A percentile compares a stretch with the other conserved stretches of the same genome.
Conservation (phyloP, 306 rosid species). For the Cucumis hystrix region DNA sequence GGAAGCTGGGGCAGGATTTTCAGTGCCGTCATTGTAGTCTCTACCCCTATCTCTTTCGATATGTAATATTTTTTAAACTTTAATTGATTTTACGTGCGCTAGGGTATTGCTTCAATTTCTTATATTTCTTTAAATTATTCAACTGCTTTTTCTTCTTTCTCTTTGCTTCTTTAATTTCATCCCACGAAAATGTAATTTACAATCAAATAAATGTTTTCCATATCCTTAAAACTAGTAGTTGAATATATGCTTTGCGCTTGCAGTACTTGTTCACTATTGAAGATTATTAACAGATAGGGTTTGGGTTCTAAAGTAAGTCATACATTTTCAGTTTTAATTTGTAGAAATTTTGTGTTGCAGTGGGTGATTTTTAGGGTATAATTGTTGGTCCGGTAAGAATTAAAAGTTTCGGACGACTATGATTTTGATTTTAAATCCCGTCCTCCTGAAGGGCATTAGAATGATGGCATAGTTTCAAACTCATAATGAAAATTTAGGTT, state of each 20-base stretch:
- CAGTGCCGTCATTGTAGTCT: too few species aligned
- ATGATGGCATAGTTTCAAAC: slow-evolving; percentile 1
- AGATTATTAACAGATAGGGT: not conserved
- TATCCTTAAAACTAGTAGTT: not conserved
- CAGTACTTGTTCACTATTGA: not conserved
- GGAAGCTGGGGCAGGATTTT: too few species aligned
- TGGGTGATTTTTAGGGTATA: not conserved
- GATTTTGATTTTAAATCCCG: not conserved
- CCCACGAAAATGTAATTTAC: too few species aligned
- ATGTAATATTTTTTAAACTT: too few species aligned
- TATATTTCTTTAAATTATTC: too few species aligned
- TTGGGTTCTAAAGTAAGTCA: not conserved
- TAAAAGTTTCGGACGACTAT: not conserved
- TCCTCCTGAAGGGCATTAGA: not conserved
- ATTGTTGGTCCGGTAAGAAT: not conserved
- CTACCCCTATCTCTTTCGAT: too few species aligned
- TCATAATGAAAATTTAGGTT: not conserved
- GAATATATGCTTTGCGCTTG: not conserved
- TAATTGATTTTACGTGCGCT: too few species aligned
- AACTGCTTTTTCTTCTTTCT: too few species aligned
- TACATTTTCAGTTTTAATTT: not conserved
- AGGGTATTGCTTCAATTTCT: too few species aligned
- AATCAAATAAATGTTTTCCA: too few species aligned
- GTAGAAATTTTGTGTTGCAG: not conserved
- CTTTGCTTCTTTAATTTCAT: too few species aligned